Evolutionary conservation across 1,284 basidiomycete genomes (phyloP).

Genomic region (Leccinum solheimii): DNA sequence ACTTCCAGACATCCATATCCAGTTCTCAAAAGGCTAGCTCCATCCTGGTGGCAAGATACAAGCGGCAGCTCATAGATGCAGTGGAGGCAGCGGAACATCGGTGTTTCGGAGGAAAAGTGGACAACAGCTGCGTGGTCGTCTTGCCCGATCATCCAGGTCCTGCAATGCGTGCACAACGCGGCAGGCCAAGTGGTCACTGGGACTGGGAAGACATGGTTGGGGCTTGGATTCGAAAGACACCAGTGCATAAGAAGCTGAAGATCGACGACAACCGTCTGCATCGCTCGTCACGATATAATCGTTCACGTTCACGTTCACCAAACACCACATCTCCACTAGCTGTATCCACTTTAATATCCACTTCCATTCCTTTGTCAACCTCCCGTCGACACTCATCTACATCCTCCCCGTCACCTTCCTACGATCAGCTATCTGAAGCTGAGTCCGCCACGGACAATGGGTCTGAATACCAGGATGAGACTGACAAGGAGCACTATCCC

Average conservation of each 20-base stretch:
- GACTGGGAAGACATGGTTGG: slow-evolving; percentile 48
- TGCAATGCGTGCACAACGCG: slow-evolving; percentile 6
- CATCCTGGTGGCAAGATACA: slow-evolving; percentile 35
- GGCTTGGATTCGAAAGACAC: slow-evolving; percentile 42
- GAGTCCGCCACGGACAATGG: slow-evolving; percentile 21
- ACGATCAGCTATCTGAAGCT: slow-evolving; percentile 16
- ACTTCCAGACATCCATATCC: slow-evolving; percentile 41
- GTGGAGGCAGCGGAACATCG: slow-evolving; percentile 52
- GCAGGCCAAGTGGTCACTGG: slow-evolving; percentile 37
- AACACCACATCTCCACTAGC: not conserved
- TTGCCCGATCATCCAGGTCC: slow-evolving; percentile 5
- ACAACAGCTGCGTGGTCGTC: slow-evolving; percentile 20
- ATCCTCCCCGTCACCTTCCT: slow-evolving; percentile 18
- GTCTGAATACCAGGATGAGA: slow-evolving; percentile 26
- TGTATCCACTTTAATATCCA: not conserved
- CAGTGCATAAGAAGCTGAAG: slow-evolving; percentile 32
- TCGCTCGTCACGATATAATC: not conserved
- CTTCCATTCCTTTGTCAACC: slow-evolving; percentile 5
- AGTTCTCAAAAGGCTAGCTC: slow-evolving; percentile 17
- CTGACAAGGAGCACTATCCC: slow-evolving; percentile 32
- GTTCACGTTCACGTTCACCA: not conserved
- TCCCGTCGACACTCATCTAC: slow-evolving; percentile 4
- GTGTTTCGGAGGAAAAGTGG: slow-evolving; percentile 37
- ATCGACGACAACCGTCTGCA: slow-evolving; percentile 6
- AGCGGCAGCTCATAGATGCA: slow-evolving; percentile 43